These are phyloP conservation scores for Rubroboletus pulcherrimus DNA, from an alignment of 768 basidiomycete genomes.

Conservation along the genomic window DNA sequence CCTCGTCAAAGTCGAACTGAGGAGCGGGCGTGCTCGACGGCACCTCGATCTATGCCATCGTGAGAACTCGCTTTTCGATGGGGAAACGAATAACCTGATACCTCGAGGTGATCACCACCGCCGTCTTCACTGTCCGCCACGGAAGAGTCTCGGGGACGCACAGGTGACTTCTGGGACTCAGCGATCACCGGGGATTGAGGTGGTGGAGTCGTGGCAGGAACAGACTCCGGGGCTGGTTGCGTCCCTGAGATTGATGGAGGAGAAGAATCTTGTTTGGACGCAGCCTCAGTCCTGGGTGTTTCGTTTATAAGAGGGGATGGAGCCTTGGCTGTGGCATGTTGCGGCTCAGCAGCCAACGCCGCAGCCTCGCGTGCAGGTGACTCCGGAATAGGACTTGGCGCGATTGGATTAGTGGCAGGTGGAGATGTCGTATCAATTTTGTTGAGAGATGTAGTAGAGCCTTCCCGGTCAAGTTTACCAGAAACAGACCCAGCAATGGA, in stretches of 20 bases:
- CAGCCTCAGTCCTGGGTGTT: slow-evolving; percentile 15
- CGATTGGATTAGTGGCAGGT: slow-evolving; percentile 15
- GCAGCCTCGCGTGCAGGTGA: slow-evolving; percentile 60
- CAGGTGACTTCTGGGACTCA: slow-evolving; percentile 13
- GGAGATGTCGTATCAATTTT: slow-evolving; percentile 33
- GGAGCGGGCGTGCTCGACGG: too few species aligned
- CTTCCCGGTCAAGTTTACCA: slow-evolving; percentile 28
- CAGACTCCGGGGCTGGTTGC: slow-evolving; percentile 15
- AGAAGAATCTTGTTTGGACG: slow-evolving; percentile 15
- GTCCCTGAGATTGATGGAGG: slow-evolving; percentile 21
- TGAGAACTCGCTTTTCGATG: too few species aligned
- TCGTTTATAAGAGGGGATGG: slow-evolving; percentile 43
- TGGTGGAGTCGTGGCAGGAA: slow-evolving; percentile 15
- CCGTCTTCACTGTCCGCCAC: background rate
- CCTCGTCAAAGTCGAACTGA: background rate
- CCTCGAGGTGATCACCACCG: too few species aligned
- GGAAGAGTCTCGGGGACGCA: slow-evolving; percentile 25
- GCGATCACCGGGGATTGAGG: slow-evolving; percentile 7
- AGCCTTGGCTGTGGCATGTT: slow-evolving; percentile 25
- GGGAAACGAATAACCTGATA: too few species aligned
- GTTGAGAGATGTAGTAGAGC: slow-evolving; percentile 29
- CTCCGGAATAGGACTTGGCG: slow-evolving; percentile 67
- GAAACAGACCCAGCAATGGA: slow-evolving; percentile 27
- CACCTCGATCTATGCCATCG: too few species aligned
- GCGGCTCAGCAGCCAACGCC: slow-evolving; percentile 32